Evolutionary conservation across 306 rosid species (phyloP).

Genomic region (Canavalia gladiata): DNA sequence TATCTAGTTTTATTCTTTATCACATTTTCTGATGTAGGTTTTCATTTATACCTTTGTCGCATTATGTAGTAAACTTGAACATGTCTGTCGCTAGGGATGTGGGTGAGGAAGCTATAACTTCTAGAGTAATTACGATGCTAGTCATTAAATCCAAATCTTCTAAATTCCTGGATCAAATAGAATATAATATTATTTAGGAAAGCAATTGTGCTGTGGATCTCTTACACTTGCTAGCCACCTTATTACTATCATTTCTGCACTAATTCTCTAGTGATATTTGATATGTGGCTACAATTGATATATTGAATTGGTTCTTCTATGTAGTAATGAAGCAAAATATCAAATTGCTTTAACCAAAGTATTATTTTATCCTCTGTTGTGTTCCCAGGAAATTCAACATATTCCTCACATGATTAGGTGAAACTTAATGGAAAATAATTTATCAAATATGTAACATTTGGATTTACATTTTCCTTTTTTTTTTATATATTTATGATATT

Average conservation of each 20-base stretch:
- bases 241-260: conserved; percentile 23
- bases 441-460: conserved; percentile 3
- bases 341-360: conserved; percentile 27
- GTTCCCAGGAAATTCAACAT: background rate
- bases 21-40: conserved; percentile 1
- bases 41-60: conserved; percentile 32
- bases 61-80: conserved; percentile 38
- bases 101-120: conserved; percentile 28
- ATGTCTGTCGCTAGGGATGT: conserved; percentile 7
- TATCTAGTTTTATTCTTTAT: conserved; percentile 17
- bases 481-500: conserved; percentile 22
- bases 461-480: conserved; percentile 28
- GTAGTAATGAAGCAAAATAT: conserved; percentile 30
- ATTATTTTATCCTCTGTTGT: conserved; percentile 5
- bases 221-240: conserved; percentile 33
- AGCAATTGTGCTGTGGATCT: conserved; percentile 16
- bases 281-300: conserved; percentile 27
- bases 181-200: conserved; percentile 27
- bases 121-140: background rate
- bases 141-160: conserved; percentile 27
- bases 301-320: conserved; percentile 23
- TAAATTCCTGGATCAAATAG: conserved; percentile 30
- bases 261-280: conserved; percentile 31
- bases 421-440: conserved; percentile 25
- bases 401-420: conserved; percentile 30